Evolutionary conservation across 2,329 filamentous ascomycete species (phyloP), one percentile per base, ranked within the genome.

Genomic region (Curvularia lunata): DNA sequence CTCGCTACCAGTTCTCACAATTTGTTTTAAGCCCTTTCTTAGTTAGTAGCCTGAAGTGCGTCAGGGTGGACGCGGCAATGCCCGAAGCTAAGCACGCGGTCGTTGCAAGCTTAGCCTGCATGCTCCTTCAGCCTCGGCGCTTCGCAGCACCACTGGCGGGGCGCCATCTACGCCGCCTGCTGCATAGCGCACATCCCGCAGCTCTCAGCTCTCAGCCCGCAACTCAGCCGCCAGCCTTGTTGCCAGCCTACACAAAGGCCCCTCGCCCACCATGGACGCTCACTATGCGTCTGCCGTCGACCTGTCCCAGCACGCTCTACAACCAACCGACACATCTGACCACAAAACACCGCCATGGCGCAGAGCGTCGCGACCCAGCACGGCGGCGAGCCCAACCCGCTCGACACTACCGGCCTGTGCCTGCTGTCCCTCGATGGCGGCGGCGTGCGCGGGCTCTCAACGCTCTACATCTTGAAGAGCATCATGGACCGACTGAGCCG

Each of bases 381-480:
- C 54, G 48, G 45, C 53, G 40, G 50, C 42, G 52, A 61, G 32
- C 58, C 54, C 13, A 47, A 58, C 43, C 55, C 50, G 6, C 51
- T 59, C 10, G 56, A 64, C 45, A 60, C 42, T 46, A 54, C 47
- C 0, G 59, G 54, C 1, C 56, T 60, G 16, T 58, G 59, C 48
- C 57, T 64, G 49, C 57, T 69, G 41, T 63, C 58, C 1, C 57
- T 69, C 8, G 68, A 69, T 45, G 66, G 67, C 27, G 68, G 69
- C 21, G 69, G 69, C 10, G 66, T 72, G 16, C 66, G 69, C 21
- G 68, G 69, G 1, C 61, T 71, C 8, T 68, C 68, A 5, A 52
- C 62, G 1, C 63, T 72, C 9, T 58, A 53, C 42, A 63, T 72
- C 41, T 41, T 71, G 0, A 53, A 66, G n/a, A 40, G 52, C 10